phyloP scores from a whole-genome alignment of 2,329 filamentous ascomycete species.

The Elsinoe perseae region DNA sequence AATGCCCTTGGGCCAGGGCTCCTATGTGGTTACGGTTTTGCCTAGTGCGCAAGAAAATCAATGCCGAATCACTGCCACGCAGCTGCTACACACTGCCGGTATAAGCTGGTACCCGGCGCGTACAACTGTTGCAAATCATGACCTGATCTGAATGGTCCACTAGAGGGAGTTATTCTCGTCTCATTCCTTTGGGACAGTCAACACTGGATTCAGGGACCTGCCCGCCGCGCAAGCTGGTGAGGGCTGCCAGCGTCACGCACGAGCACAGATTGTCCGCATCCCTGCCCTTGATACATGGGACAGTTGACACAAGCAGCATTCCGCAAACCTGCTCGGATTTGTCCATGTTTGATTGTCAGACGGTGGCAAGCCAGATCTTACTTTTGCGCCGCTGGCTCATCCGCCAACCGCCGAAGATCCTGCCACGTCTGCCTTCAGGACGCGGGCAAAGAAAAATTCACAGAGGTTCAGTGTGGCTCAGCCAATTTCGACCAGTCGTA shows the following conservation, averaged over 20 bases:
- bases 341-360: slow-evolving; percentile 2
- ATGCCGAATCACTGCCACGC: slow-evolving; percentile 9
- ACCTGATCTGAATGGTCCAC: not conserved
- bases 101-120: not conserved
- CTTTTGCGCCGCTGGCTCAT: slow-evolving; percentile 7
- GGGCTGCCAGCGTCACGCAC: not conserved
- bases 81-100: not conserved
- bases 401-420: slow-evolving; percentile 6
- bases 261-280: not conserved
- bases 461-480: slow-evolving; percentile 8
- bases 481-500: not conserved
- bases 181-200: slow-evolving; percentile 1
- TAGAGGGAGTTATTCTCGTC: slow-evolving; percentile 11
- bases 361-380: slow-evolving; percentile 9
- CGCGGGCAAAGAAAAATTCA: not conserved
- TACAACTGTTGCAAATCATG: slow-evolving; percentile 1
- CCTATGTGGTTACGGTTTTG: not conserved
- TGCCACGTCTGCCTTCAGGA: slow-evolving; percentile 6
- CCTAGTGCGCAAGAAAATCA: not conserved
- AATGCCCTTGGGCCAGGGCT: not conserved
- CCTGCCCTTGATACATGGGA: slow-evolving; percentile 4
- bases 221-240: slow-evolving; percentile 12
- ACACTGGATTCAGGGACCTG: slow-evolving; percentile 12
- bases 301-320: slow-evolving; percentile 10
- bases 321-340: slow-evolving; percentile 10